A percentile compares a stretch with the other conserved stretches of the same genome.
Conservation (phyloP, 2,329 filamentous ascomycete genomes). For the Zymoseptoria brevis region DNA sequence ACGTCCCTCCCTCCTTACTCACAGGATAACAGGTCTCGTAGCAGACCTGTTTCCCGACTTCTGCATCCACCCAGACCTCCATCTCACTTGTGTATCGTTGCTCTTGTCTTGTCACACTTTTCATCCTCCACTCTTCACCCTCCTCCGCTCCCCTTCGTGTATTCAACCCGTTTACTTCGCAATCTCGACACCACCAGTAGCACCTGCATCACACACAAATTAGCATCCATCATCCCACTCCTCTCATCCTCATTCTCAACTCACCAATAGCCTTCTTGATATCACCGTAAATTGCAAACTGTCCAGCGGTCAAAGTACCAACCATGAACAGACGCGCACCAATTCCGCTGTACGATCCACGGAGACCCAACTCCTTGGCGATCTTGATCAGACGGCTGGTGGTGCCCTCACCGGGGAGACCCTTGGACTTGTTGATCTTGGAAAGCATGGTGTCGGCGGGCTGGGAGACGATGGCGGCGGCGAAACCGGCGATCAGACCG, state of each 20-base stretch:
- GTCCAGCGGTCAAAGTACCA: conserved; percentile 66
- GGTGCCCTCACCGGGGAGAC: conserved; percentile 76
- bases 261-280: conserved; percentile 50
- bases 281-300: conserved; percentile 84
- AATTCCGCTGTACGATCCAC: conserved; percentile 70
- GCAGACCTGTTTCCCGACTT: too few relatives aligned
- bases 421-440: conserved; percentile 95
- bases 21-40: too few relatives aligned
- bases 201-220: conserved; percentile 39
- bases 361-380: conserved; percentile 70
- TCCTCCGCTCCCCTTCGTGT: not conserved
- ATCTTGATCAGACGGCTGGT: conserved; percentile 78
- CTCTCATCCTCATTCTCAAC: not conserved
- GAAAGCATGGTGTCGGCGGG: conserved; percentile 88
- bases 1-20: too few relatives aligned
- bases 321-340: conserved; percentile 71
- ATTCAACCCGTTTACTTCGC: conserved; percentile 20
- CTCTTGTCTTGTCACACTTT: conserved; percentile 2
- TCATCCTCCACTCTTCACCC: not conserved
- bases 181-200: conserved; percentile 70
- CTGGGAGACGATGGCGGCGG: conserved; percentile 78
- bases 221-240: conserved; percentile 5
- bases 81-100: not conserved
- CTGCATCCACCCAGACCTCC: too few relatives aligned
- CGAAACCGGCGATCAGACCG: conserved; percentile 79